Base-by-base conservation (phyloP, 257 asterid species). In the Solanum lycopersicoides region DNA sequence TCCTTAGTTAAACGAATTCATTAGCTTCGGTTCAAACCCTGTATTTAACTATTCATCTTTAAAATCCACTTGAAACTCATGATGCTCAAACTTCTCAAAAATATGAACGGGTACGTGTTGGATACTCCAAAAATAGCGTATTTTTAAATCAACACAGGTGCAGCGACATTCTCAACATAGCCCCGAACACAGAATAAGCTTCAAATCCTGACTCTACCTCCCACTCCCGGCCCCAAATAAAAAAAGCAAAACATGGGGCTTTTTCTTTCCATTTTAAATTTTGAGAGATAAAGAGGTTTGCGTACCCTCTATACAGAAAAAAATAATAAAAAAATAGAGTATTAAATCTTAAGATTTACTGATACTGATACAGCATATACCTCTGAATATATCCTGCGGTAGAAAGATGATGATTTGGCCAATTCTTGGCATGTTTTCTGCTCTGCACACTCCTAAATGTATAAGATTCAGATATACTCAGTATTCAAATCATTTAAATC, bases 311-410 rank as follows among this genome's bases (percentile, higher is more conserved):
- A 2, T 47, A 2, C 12, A 53, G 6, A 50, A 5, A 50, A 6
- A 28, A 28, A 28, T 1, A 28, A 28, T 1, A 28, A 28, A 3
- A 34, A 34, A 35, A 72, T 20, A 35, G 6, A 21, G 25, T 63
- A 0, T 56, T 42, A 12, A 69, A 53, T 28, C 21, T 83, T 69
- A 7, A 18, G 65, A 56, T 56, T 18, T 9, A 20, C 65, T 56
- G 65, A 56, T 56, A 56, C 65, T 56, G 65, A 56, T 56, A 56
- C 65, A 56, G 47, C 37, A 86, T 82, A 93, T 82, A 93, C 98
- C 96, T 95, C 97, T 8, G 97, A 90, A 90, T 93, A 94, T 73
- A 93, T 91, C 92, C 93, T 93, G 83, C 93, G 92, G 92, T 91
- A 89, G 83, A 93, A 93, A 56, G 95, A 89, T 71, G 97, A 94